phyloP scores from a whole-genome alignment of 2,329 filamentous ascomycete genomes.

The Malbranchea cinnamomea region DNA sequence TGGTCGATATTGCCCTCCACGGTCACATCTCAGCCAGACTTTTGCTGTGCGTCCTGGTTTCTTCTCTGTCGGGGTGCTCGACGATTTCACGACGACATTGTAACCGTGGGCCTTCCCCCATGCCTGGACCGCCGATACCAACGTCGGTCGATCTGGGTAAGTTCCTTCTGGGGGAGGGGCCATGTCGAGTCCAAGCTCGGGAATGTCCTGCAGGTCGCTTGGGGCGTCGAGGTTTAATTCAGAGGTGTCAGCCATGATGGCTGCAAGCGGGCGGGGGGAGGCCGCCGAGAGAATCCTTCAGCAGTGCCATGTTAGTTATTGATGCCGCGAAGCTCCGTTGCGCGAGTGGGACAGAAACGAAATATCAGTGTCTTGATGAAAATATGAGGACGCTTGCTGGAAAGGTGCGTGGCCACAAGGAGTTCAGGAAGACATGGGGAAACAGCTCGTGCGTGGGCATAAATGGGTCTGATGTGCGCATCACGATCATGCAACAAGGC shows the following conservation, averaged over 20 bases:
- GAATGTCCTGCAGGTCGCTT: slow-evolving; percentile 31
- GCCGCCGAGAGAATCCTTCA: slow-evolving; percentile 1
- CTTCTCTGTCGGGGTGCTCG: slow-evolving; percentile 30
- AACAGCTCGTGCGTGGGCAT: no score
- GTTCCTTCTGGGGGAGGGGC: slow-evolving; percentile 29
- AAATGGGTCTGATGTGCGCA: no score
- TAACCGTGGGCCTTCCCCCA: slow-evolving; percentile 30
- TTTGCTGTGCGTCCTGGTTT: slow-evolving; percentile 31
- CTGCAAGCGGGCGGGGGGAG: slow-evolving; percentile 5
- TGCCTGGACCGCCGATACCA: slow-evolving; percentile 26
- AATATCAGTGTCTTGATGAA: no score
- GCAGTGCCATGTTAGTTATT: slow-evolving; percentile 3
- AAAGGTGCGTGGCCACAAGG: no score
- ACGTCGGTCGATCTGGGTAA: slow-evolving; percentile 27
- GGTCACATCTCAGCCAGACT: slow-evolving; percentile 31
- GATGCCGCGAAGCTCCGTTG: background rate
- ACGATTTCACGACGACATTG: slow-evolving; percentile 32
- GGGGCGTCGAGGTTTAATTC: slow-evolving; percentile 31
- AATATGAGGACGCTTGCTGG: no score
- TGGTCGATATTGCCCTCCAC: slow-evolving; percentile 30
- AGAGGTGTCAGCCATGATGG: slow-evolving; percentile 26
- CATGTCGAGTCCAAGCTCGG: slow-evolving; percentile 26
- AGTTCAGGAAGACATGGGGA: no score
- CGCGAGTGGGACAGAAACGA: no score
- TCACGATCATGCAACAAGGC: no score